Conservation (phyloP, 2,329 filamentous ascomycete genomes). For the Diplodia mutila region DNA sequence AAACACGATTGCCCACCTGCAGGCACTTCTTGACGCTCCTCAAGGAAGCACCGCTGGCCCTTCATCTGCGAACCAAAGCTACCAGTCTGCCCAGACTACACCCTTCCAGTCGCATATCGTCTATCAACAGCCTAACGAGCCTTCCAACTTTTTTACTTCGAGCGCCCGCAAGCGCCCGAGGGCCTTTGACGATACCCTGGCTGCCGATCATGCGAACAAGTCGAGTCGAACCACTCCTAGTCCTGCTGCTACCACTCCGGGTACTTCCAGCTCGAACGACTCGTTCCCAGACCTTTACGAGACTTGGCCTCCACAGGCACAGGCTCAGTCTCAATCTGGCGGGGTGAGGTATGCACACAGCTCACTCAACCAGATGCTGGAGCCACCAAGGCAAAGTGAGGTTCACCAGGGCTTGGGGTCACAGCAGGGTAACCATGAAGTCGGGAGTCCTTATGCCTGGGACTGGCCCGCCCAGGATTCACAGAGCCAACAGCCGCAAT, state of each 20-base stretch:
- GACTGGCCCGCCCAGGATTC: not conserved
- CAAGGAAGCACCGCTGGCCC: not conserved
- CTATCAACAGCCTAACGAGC: not conserved
- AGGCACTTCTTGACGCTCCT: not conserved
- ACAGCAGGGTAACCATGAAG: not conserved
- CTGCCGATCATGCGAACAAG: constrained; percentile 15
- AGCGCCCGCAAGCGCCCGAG: constrained; percentile 6
- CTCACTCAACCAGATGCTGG: constrained; percentile 6
- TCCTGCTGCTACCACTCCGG: constrained; percentile 13
- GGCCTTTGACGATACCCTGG: constrained; percentile 8
- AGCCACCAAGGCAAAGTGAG: not conserved
- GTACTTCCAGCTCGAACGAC: constrained; percentile 17
- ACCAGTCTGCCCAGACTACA: not conserved
- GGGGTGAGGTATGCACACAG: constrained; percentile 12
- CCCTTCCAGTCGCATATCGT: not conserved
- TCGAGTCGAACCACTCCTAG: constrained; percentile 15
- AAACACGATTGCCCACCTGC: not conserved
- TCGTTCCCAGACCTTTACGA: constrained; percentile 13
- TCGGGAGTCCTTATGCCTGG: not conserved
- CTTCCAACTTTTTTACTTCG: not conserved
- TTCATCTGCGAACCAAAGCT: not conserved
- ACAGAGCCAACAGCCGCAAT: not conserved
- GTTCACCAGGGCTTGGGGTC: not conserved
- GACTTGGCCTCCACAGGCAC: not conserved
- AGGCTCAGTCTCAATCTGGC: constrained; percentile 5